Percentiles rank a stretch among this genome's conserved stretches.
Conservation (phyloP, 495 filamentous ascomycete species). For the Aspergillus olivimuriae region DNA sequence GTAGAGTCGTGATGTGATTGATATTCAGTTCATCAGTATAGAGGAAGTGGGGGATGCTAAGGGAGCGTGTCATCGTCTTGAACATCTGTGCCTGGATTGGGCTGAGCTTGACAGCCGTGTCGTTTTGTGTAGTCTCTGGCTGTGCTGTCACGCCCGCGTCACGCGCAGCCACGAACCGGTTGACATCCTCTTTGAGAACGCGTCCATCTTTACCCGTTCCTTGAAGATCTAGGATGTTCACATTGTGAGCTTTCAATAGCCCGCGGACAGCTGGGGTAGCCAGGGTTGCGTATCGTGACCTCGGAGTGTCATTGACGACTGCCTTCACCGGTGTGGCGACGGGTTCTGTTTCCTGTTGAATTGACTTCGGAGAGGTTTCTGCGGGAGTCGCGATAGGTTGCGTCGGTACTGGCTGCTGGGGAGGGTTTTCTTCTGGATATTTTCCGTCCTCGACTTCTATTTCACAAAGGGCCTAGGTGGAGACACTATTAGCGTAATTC, state of each 20-base stretch:
- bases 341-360: slow-evolving; percentile 9
- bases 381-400: slow-evolving; percentile 12
- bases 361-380: slow-evolving; percentile 1
- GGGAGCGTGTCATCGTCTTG: slow-evolving; percentile 92
- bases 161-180: slow-evolving; percentile 50
- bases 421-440: slow-evolving; percentile 47
- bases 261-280: slow-evolving; percentile 93
- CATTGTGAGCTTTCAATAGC: slow-evolving; percentile 65
- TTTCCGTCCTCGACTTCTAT: slow-evolving; percentile 55
- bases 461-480: slow-evolving; percentile 42
- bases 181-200: slow-evolving; percentile 91
- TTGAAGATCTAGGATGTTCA: slow-evolving; percentile 68
- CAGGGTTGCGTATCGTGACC: slow-evolving; percentile 56
- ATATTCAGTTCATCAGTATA: slow-evolving; percentile 85
- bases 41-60: slow-evolving; percentile 88
- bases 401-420: slow-evolving; percentile 26
- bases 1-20: slow-evolving; percentile 60
- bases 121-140: slow-evolving; percentile 40
- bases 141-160: slow-evolving; percentile 14
- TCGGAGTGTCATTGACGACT: slow-evolving; percentile 9
- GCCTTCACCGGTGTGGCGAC: slow-evolving; percentile 13
- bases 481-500: slow-evolving; percentile 4
- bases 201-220: slow-evolving; percentile 91
- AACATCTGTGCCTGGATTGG: slow-evolving; percentile 90
- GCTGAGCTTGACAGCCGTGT: slow-evolving; percentile 60